Conservation (phyloP, 306 rosid genomes). For the Quercus mongolica region DNA sequence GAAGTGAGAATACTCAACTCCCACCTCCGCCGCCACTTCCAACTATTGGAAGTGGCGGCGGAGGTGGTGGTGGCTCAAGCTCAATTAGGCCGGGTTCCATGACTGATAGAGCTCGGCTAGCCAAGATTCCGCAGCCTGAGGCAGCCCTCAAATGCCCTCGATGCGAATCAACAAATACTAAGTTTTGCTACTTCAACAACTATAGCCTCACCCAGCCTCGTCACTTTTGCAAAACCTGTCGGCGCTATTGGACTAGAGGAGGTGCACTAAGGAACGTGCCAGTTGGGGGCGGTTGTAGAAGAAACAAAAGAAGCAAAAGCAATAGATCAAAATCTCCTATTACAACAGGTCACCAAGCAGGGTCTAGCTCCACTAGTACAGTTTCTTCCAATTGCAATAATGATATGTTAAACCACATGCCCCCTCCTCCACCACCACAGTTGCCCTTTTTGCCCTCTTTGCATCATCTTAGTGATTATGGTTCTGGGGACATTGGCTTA, state of each 20-base stretch:
- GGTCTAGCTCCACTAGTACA: conserved; percentile 42
- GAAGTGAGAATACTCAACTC: conserved; percentile 24
- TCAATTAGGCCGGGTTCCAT: conserved; percentile 60
- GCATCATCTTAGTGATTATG: conserved; percentile 42
- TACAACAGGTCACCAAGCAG: conserved; percentile 23
- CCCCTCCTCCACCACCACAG: conserved; percentile 31
- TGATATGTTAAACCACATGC: conserved; percentile 43
- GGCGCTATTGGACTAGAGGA: conserved; percentile 91
- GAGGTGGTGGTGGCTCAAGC: conserved; percentile 19
- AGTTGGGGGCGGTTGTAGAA: conserved; percentile 87
- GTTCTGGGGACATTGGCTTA: conserved; percentile 40
- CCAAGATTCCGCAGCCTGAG: conserved; percentile 64
- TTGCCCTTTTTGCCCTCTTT: conserved; percentile 53
- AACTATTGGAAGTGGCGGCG: not conserved
- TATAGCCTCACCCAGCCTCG: conserved; percentile 82
- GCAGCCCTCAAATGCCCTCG: conserved; percentile 67
- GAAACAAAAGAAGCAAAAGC: conserved; percentile 57
- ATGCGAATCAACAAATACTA: conserved; percentile 82
- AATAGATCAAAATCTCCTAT: conserved; percentile 47
- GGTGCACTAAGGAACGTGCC: conserved; percentile 88
- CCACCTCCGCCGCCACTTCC: conserved; percentile 22
- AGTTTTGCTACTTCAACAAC: conserved; percentile 89
- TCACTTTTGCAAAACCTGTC: conserved; percentile 85
- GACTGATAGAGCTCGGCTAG: conserved; percentile 68
- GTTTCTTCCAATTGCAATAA: conserved; percentile 43